These are phyloP conservation scores for Nakazawaea anatomiae DNA, from an alignment of 805 yeast genomes.

Conservation along the genomic window DNA sequence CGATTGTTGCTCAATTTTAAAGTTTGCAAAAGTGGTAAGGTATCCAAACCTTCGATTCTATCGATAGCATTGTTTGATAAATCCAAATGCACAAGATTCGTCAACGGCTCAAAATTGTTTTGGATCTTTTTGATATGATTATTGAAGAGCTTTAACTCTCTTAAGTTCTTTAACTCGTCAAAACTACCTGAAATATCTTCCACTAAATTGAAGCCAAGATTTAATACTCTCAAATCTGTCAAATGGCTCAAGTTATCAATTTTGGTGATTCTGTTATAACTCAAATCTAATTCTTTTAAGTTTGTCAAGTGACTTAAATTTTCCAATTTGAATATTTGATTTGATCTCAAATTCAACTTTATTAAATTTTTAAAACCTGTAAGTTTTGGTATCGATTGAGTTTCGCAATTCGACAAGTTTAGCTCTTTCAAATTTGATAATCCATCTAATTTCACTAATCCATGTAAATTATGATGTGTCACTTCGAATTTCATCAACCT, in stretches of 20 bases:
- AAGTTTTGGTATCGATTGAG: slow-evolving; percentile 56
- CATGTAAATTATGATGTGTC: slow-evolving; percentile 8
- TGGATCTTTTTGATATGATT: slow-evolving; percentile 59
- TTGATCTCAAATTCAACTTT: slow-evolving; percentile 56
- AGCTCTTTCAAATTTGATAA: slow-evolving; percentile 51
- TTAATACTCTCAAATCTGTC: slow-evolving; percentile 2
- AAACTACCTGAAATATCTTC: slow-evolving; percentile 6
- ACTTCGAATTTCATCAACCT: slow-evolving; percentile 4
- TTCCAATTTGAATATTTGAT: slow-evolving; percentile 7
- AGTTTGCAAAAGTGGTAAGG: slow-evolving; percentile 41
- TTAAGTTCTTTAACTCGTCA: neutral
- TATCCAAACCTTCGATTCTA: slow-evolving; percentile 58
- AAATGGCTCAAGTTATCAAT: slow-evolving; percentile 40
- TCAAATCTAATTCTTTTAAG: slow-evolving; percentile 8
- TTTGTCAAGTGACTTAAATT: slow-evolving; percentile 5
- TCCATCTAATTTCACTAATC: slow-evolving; percentile 38
- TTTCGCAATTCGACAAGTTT: slow-evolving; percentile 76
- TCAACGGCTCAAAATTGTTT: slow-evolving; percentile 47
- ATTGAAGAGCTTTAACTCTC: slow-evolving; percentile 18
- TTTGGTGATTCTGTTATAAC: slow-evolving; percentile 46
- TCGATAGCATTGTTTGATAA: slow-evolving; percentile 6
- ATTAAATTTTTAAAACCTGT: slow-evolving; percentile 44
- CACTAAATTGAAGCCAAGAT: slow-evolving; percentile 8
- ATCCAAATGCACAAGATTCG: slow-evolving; percentile 28
- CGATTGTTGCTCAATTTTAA: slow-evolving; percentile 64